Evolutionary conservation across 306 rosid species (phyloP), one percentile per base, ranked within the genome.

Genomic region (Urtica urens): DNA sequence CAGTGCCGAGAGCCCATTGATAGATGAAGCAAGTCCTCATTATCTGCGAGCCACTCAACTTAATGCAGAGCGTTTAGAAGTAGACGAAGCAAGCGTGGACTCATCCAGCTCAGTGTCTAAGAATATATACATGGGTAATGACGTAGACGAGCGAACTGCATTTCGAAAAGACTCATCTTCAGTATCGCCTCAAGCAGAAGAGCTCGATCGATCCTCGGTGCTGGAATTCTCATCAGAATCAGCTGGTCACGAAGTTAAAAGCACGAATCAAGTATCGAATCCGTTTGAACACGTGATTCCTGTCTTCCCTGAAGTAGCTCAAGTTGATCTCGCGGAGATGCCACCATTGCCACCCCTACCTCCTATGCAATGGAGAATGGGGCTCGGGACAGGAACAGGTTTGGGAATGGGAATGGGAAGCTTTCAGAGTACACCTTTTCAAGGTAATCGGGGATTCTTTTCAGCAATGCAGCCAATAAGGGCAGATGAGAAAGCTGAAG

Each of bases 291-390:
- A 72, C 46, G 42, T 60, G 44, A 54, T 66, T 67, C 82, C 79
- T 21, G 51, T 50, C 33, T 35, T 58, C 43, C 68, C 64, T 41
- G 72, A 62, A 71, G 64, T 55, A 54, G 42, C 78, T 50, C 65
- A 64, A 26, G 71, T 49, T 56, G 65, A 35, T 61, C 53, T 58
- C 24, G 81, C 64, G 63, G 96, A 82, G 62, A 71, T 69, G 47
- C 94, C 99, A 51, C 99, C 99, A 45, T 58, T 86, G 82, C 99
- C 99, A 19, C 99, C 99, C 52, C 70, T 92, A 41, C 99, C 96
- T 34, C 99, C 99, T 48, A 65, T 79, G 93, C 96, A 92, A 31
- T 92, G 99, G 99, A 90, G 93, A 78, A 60, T 68, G 45, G 78
- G 81, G 47, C n/a, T 13, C 40, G 40, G 40, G 40, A 35, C n/a